Percentiles rank a stretch among this genome's conserved stretches.
Conservation (phyloP, 495 filamentous ascomycete species). For the Penicillium pulvis region DNA sequence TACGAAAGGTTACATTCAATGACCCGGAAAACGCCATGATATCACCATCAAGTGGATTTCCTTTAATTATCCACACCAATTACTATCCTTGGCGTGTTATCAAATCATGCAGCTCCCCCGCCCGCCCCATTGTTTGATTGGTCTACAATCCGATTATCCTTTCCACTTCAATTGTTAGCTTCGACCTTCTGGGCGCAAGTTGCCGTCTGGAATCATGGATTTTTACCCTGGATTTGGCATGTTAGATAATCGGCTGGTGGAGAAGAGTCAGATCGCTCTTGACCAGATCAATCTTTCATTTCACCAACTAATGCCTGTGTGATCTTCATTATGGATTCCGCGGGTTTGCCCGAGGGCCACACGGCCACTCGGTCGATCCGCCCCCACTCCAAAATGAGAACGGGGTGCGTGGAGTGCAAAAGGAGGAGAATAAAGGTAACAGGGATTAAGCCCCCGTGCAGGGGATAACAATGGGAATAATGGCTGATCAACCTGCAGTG, state of each 20-base stretch:
- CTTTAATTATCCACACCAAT: conserved; percentile 1
- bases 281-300: neutral
- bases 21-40: neutral
- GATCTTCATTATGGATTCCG: neutral
- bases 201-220: neutral
- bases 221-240: neutral
- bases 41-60: neutral
- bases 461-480: neutral
- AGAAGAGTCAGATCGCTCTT: neutral
- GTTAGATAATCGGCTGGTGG: neutral
- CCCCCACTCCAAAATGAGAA: conserved; percentile 7
- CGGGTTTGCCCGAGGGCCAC: conserved; percentile 4
- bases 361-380: conserved; percentile 3
- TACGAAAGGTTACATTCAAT: neutral
- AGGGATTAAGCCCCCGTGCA: neutral
- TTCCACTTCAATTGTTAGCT: conserved; percentile 4
- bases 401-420: conserved; percentile 9
- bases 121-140: neutral
- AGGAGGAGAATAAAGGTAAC: conserved; percentile 6
- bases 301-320: neutral
- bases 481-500: conserved; percentile 3
- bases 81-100: neutral
- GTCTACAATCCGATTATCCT: conserved; percentile 4
- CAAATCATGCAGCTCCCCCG: conserved; percentile 1
- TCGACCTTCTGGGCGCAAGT: conserved; percentile 2